Evolutionary conservation across 768 basidiomycete genomes (phyloP).

Genomic region (Russula virescens): DNA sequence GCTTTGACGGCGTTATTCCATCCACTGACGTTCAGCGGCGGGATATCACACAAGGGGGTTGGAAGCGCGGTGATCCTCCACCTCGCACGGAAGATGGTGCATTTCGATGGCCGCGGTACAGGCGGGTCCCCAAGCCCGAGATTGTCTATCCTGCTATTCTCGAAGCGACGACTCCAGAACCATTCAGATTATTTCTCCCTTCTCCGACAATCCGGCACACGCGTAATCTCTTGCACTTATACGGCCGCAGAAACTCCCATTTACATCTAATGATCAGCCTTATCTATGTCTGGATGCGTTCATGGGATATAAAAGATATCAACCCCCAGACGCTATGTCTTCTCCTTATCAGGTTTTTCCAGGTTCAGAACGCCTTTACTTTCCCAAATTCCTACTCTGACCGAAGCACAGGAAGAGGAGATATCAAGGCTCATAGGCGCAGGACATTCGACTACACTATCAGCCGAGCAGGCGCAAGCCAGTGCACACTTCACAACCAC

Average conservation of each 20-base stretch:
- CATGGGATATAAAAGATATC: slow-evolving; percentile 20
- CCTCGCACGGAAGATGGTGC: slow-evolving; percentile 2
- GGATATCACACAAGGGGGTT: neutral
- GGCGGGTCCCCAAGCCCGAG: slow-evolving; percentile 5
- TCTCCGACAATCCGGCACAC: slow-evolving; percentile 10
- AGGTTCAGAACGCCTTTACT: slow-evolving; percentile 4
- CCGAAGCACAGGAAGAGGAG: slow-evolving; percentile 8
- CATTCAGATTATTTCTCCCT: slow-evolving; percentile 19
- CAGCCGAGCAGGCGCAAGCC: slow-evolving; percentile 8
- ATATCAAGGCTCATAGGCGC: neutral
- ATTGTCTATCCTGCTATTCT: slow-evolving; percentile 19
- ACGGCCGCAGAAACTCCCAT: slow-evolving; percentile 3
- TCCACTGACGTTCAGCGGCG: slow-evolving; percentile 12
- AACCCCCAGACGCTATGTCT: slow-evolving; percentile 11
- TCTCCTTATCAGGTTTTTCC: slow-evolving; percentile 22
- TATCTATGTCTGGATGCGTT: slow-evolving; percentile 22
- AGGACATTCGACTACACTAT: neutral
- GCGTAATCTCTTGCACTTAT: slow-evolving; percentile 8
- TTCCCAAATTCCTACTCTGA: neutral
- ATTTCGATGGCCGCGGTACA: slow-evolving; percentile 20
- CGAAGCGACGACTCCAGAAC: slow-evolving; percentile 14
- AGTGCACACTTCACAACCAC: slow-evolving; percentile 4
- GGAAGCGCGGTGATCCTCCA: slow-evolving; percentile 11
- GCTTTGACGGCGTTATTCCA: slow-evolving; percentile 22
- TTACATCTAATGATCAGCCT: slow-evolving; percentile 7